These are phyloP conservation scores for Cadophora gregata DNA, from an alignment of 2,329 filamentous ascomycete genomes.

Conservation along the genomic window DNA sequence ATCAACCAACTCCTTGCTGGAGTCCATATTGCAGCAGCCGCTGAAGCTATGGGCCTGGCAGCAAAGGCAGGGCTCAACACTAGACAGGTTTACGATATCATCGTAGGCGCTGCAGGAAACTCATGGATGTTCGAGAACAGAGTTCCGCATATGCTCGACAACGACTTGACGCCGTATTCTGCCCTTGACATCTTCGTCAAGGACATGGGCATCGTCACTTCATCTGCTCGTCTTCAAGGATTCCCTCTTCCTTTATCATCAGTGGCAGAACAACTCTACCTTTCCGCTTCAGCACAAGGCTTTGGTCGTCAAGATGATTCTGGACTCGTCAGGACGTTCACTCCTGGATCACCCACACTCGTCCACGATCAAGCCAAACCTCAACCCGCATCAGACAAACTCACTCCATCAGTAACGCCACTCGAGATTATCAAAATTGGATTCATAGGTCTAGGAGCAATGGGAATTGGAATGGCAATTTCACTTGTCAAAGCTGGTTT, in stretches of 20 bases:
- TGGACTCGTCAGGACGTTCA: conserved; percentile 27
- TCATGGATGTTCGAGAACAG: conserved; percentile 63
- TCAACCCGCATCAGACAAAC: conserved; percentile 4
- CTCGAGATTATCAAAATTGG: conserved; percentile 34
- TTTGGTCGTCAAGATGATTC: conserved; percentile 37
- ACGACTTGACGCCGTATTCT: conserved; percentile 51
- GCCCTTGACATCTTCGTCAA: conserved; percentile 47
- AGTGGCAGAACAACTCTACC: conserved; percentile 43
- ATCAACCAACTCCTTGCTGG: conserved; percentile 67
- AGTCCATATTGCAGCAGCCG: conserved; percentile 64
- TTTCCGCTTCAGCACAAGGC: conserved; percentile 26
- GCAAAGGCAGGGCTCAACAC: conserved; percentile 58
- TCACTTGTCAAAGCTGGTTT: conserved; percentile 72
- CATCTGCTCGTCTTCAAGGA: conserved; percentile 40
- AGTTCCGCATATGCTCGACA: conserved; percentile 58
- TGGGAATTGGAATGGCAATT: conserved; percentile 82
- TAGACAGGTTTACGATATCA: conserved; percentile 48
- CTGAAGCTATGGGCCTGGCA: conserved; percentile 65
- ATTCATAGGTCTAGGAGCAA: conserved; percentile 69
- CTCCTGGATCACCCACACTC: conserved; percentile 1
- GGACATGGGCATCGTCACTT: conserved; percentile 45
- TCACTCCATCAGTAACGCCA: conserved; percentile 24
- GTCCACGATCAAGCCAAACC: conserved; percentile 18
- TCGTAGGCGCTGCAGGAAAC: conserved; percentile 19
- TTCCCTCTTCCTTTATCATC: conserved; percentile 48